Conservation (phyloP, 768 basidiomycete genomes). For the Crepidotus variabilis region DNA sequence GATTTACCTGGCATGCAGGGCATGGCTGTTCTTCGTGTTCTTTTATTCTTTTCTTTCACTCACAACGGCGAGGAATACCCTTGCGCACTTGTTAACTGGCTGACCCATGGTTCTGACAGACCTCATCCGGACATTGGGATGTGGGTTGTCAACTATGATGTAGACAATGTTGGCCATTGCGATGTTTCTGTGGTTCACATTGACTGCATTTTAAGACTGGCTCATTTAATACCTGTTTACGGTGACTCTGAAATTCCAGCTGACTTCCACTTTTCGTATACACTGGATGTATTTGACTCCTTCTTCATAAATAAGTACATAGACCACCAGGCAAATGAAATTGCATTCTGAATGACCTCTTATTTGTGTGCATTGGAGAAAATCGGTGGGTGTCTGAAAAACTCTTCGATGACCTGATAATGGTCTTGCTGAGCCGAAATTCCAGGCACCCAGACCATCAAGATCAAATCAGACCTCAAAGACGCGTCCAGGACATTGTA, state of each 20-base stretch:
- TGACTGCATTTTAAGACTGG: slow-evolving; percentile 17
- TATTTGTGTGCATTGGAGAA: neutral
- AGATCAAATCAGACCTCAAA: neutral
- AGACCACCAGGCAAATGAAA: slow-evolving; percentile 12
- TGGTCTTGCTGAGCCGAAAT: neutral
- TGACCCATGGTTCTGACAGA: slow-evolving; percentile 6
- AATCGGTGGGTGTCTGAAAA: neutral
- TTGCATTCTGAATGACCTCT: neutral
- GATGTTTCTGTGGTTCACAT: slow-evolving; percentile 16
- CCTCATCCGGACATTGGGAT: slow-evolving; percentile 22
- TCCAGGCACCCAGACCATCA: neutral
- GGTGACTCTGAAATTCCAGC: neutral
- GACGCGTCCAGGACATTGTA: neutral
- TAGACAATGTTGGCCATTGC: slow-evolving; percentile 8
- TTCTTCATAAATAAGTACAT: slow-evolving; percentile 11
- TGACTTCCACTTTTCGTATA: neutral
- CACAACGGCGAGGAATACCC: no score
- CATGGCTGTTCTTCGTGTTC: slow-evolving; percentile 3
- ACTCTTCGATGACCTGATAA: neutral
- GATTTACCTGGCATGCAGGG: slow-evolving; percentile 10
- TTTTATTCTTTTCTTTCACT: slow-evolving; percentile 21
- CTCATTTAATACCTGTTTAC: slow-evolving; percentile 15
- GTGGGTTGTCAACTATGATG: slow-evolving; percentile 25
- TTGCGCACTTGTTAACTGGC: no score
- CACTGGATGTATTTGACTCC: slow-evolving; percentile 5